Percentiles rank a stretch among this genome's conserved stretches.
Evolutionary conservation across 768 basidiomycete species (phyloP).

Genomic region (Tylopilus sp.): DNA sequence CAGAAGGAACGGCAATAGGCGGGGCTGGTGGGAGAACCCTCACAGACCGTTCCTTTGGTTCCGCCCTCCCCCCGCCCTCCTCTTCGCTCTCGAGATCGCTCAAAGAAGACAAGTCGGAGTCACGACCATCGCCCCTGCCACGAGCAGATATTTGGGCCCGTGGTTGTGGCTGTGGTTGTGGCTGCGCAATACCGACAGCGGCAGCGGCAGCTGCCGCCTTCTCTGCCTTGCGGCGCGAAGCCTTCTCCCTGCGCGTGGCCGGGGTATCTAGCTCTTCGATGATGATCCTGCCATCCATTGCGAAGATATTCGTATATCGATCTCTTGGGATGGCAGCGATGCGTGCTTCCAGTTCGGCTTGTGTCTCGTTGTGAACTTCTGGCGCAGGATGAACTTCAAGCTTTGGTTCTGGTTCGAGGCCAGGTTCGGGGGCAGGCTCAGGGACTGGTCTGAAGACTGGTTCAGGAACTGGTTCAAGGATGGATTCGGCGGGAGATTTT

Average conservation of each 20-base stretch:
- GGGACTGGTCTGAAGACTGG: background rate
- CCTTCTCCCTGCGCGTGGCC: slow-evolving; percentile 58
- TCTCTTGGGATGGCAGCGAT: slow-evolving; percentile 27
- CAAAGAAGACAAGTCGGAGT: slow-evolving; percentile 44
- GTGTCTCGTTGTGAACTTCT: slow-evolving; percentile 6
- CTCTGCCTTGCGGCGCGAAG: slow-evolving; percentile 43
- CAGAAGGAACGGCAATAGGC: slow-evolving; percentile 8
- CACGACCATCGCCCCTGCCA: slow-evolving; percentile 21
- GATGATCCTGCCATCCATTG: slow-evolving; percentile 50
- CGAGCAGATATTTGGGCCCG: background rate
- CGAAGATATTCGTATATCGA: slow-evolving; percentile 28
- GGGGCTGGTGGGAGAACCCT: background rate
- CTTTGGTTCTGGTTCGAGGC: background rate
- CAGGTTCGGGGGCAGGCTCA: background rate
- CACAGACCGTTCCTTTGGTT: slow-evolving; percentile 4
- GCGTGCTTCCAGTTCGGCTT: slow-evolving; percentile 24
- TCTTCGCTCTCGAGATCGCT: slow-evolving; percentile 42
- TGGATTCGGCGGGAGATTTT: background rate
- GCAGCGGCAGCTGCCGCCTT: slow-evolving; percentile 24
- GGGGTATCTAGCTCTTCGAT: slow-evolving; percentile 76
- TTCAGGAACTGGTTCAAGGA: background rate
- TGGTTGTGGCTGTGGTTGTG: background rate
- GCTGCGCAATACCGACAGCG: slow-evolving; percentile 9
- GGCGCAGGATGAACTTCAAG: background rate
- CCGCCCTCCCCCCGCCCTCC: slow-evolving; percentile 9